Evolutionary conservation across 176 grass and related monocot genomes (phyloP).

Genomic region (Leersia perrieri): DNA sequence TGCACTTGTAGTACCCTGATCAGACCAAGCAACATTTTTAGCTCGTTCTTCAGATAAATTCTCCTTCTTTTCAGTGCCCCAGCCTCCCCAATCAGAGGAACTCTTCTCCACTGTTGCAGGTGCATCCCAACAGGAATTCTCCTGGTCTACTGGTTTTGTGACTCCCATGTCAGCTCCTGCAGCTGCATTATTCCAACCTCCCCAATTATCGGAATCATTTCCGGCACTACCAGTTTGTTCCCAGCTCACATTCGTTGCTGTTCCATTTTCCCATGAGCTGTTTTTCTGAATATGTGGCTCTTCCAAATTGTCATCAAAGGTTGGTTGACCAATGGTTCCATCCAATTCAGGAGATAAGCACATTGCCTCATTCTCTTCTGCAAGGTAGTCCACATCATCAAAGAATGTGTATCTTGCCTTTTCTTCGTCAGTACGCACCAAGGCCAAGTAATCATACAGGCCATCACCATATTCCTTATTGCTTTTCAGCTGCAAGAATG

Average conservation of each 20-base stretch:
- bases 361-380: constrained; percentile 44
- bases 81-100: constrained; percentile 44
- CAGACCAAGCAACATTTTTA: constrained; percentile 35
- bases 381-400: constrained; percentile 79
- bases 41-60: constrained; percentile 23
- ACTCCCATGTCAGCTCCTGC: constrained; percentile 26
- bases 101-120: constrained; percentile 14
- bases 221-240: constrained; percentile 44
- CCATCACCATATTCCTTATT: constrained; percentile 71
- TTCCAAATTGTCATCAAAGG: constrained; percentile 72
- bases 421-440: constrained; percentile 66
- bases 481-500: constrained; percentile 52
- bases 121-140: constrained; percentile 45
- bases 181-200: constrained; percentile 53
- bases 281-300: constrained; percentile 44
- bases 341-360: constrained; percentile 80
- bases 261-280: constrained; percentile 38
- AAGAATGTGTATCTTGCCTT: constrained; percentile 51
- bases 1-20: constrained; percentile 16
- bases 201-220: constrained; percentile 57
- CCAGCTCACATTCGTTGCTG: constrained; percentile 35
- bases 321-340: constrained; percentile 52
- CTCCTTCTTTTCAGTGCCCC: constrained; percentile 44
- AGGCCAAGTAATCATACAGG: constrained; percentile 79
- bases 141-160: constrained; percentile 41